Evolutionary conservation across 345 rosid genomes (phyloP), one percentile per base, ranked within the genome.

Genomic region (Orychophragmus violaceus): DNA sequence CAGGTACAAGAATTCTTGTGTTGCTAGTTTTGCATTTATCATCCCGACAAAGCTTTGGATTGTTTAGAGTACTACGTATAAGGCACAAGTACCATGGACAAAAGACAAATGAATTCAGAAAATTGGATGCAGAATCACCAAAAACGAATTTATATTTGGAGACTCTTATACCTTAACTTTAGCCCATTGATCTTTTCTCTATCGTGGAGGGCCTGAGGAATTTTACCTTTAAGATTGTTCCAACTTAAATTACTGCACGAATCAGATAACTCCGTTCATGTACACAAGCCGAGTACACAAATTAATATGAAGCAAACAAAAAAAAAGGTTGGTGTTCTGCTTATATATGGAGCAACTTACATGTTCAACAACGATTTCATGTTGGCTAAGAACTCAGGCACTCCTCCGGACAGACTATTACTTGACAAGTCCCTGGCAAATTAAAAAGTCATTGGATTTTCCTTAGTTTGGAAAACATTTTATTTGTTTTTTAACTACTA

Each of bases 331-430:
- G 8, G 32, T 29, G 5, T 6, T 36, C 1, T n/a, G n/a, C n/a
- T n/a, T n/a, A n/a, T n/a, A n/a, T n/a, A n/a, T 11, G 39, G n/a
- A 11, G 39, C 52, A 53, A 69, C 84, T 78, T 75, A 81, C 82
- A 83, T 21, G 30, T 33, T 25, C 8, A 29, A 61, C 58, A 83
- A 61, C 27, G 57, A 73, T 48, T 59, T 36, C 67, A 83, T 58
- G 19, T 4, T 12, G 18, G 71, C 32, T 1, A 83, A 58, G 66
- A 78, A 82, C 0, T 72, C 58, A 0, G 83, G 84, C 45, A 82
- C 76, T 17, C 25, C 19, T 39, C 88, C 86, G 0, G 63, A 54
- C 17, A 84, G 63, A 57, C 36, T 74, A 30, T 79, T 79, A 55
- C 63, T 72, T 16, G 82, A 79, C 5, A 79, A 64, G 61, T 83